Conservation (phyloP, 257 asterid genomes). For the Orobanche coerulescens region DNA sequence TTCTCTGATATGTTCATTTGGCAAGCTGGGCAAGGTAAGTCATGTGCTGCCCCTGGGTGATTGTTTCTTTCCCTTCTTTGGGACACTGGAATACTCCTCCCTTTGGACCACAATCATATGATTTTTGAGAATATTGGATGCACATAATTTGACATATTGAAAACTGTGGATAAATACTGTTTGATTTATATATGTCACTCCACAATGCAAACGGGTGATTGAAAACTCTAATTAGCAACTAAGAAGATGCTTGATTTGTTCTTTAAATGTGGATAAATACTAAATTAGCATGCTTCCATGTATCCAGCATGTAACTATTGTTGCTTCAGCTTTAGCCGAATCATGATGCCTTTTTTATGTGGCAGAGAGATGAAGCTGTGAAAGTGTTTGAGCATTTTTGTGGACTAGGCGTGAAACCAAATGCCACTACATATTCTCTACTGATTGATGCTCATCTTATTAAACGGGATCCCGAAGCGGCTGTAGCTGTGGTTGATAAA, state of each 20-base stretch:
- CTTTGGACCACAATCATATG: neutral
- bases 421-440: constrained; percentile 60
- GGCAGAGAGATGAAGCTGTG: constrained; percentile 90
- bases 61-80: neutral
- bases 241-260: neutral
- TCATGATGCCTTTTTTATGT: constrained; percentile 20
- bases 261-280: constrained; percentile 6
- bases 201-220: neutral
- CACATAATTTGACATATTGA: neutral
- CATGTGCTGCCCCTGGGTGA: constrained; percentile 10
- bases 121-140: neutral
- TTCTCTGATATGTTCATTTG: constrained; percentile 71
- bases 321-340: constrained; percentile 11
- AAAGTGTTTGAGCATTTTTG: constrained; percentile 75
- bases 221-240: constrained; percentile 2
- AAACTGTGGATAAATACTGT: too few species aligned
- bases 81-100: neutral
- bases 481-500: constrained; percentile 55
- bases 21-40: constrained; percentile 67
- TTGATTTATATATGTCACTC: neutral
- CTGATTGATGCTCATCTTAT: constrained; percentile 76
- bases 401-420: constrained; percentile 63
- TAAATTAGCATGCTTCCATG: neutral
- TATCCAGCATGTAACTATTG: constrained; percentile 2
- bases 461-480: constrained; percentile 63